Conservation (phyloP, 2,329 filamentous ascomycete species). For the Paracamarosporium sp. region DNA sequence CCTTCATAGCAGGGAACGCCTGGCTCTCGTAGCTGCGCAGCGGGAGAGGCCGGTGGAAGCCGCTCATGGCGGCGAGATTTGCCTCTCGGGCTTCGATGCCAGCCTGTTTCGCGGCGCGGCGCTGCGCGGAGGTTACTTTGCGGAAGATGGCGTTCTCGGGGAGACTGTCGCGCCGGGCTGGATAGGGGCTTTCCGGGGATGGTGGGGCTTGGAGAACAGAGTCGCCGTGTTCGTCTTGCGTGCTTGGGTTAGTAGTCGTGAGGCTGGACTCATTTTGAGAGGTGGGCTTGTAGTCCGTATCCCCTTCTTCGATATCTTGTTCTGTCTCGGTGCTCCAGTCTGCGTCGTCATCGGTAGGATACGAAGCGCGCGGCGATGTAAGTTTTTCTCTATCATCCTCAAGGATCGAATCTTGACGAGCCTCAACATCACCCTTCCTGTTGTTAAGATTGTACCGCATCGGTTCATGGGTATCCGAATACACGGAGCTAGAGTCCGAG, state of each 20-base stretch:
- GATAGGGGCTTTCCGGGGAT: no score
- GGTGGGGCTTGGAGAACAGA: no score
- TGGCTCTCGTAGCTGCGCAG: slow-evolving; percentile 20
- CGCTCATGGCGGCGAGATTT: background rate
- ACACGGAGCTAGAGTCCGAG: background rate
- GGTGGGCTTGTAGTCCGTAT: background rate
- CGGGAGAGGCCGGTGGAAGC: slow-evolving; percentile 21
- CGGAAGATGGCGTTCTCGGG: background rate
- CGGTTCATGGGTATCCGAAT: background rate
- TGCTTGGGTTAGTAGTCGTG: no score
- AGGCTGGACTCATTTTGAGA: background rate
- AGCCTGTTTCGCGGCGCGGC: slow-evolving; percentile 1
- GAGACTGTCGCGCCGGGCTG: background rate
- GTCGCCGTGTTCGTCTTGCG: no score
- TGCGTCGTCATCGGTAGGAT: background rate
- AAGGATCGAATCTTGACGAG: background rate
- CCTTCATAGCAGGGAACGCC: slow-evolving; percentile 6
- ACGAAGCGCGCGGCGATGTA: background rate
- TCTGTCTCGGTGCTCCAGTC: background rate
- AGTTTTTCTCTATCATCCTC: background rate
- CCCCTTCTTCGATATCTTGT: background rate
- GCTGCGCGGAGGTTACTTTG: slow-evolving; percentile 7
- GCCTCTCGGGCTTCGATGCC: slow-evolving; percentile 2
- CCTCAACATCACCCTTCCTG: background rate
- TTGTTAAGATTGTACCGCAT: background rate